phyloP scores from a whole-genome alignment of 495 filamentous ascomycete genomes.

The Amphirosellinia nigrospora region DNA sequence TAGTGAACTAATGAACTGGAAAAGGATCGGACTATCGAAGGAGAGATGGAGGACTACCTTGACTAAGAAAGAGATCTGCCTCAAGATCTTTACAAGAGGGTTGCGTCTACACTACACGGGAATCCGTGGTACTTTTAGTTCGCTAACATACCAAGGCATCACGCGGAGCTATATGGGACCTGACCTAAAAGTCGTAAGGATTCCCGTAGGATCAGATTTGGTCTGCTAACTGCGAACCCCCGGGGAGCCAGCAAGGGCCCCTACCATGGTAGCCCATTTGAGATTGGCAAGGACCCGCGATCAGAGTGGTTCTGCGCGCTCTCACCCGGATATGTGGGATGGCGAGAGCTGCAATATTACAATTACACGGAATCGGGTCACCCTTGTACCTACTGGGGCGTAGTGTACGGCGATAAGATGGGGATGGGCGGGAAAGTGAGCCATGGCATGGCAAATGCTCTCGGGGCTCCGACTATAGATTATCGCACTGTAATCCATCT shows the following conservation, averaged over 20 bases:
- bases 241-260: conserved; percentile 11
- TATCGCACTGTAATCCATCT: not conserved
- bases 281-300: conserved; percentile 5
- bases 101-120: not conserved
- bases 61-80: conserved; percentile 15
- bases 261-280: not conserved
- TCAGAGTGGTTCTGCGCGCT: not conserved
- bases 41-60: conserved; percentile 1
- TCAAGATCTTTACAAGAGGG: conserved; percentile 10
- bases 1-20: conserved; percentile 2
- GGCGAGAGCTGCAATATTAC: conserved; percentile 1
- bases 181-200: conserved; percentile 16
- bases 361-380: not conserved
- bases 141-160: not conserved
- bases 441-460: not conserved
- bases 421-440: not conserved
- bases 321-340: not conserved
- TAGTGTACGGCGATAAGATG: conserved; percentile 1
- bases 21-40: conserved; percentile 7
- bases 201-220: conserved; percentile 15
- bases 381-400: not conserved
- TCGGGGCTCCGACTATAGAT: not conserved
- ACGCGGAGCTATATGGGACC: conserved; percentile 8
- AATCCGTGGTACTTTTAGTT: not conserved
- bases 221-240: conserved; percentile 18